These are phyloP conservation scores for Pichia norvegensis DNA, from an alignment of 1,139 yeast genomes.

Conservation along the genomic window DNA sequence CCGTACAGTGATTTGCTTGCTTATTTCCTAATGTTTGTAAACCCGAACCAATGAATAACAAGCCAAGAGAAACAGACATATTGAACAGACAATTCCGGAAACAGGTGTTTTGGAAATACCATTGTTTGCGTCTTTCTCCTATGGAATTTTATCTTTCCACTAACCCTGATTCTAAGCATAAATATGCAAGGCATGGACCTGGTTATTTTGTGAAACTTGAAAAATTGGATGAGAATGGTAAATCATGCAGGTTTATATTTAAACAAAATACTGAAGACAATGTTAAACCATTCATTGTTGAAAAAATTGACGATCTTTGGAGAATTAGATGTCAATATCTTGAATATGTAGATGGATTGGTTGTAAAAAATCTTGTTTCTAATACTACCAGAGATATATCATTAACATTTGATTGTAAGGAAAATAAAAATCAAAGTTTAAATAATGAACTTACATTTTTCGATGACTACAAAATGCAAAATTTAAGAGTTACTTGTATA, in stretches of 20 bases:
- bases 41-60: neutral
- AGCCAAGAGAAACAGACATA: conserved; percentile 2
- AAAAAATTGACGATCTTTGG: conserved; percentile 20
- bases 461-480: conserved; percentile 17
- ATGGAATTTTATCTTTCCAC: conserved; percentile 47
- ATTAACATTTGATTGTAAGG: neutral
- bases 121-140: conserved; percentile 42
- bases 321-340: conserved; percentile 14
- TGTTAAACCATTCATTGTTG: conserved; percentile 17
- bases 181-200: conserved; percentile 50
- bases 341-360: conserved; percentile 15
- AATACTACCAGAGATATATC: conserved; percentile 2
- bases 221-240: conserved; percentile 19
- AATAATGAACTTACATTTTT: conserved; percentile 3
- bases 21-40: too few relatives aligned
- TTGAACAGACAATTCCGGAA: conserved; percentile 9
- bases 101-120: conserved; percentile 52
- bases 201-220: conserved; percentile 44
- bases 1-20: too few relatives aligned
- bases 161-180: conserved; percentile 49
- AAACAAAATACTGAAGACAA: conserved; percentile 23
- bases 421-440: neutral
- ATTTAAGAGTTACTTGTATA: conserved; percentile 13
- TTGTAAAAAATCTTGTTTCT: conserved; percentile 8
- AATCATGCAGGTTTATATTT: conserved; percentile 28